These are phyloP conservation scores for Quercus dentata DNA, from an alignment of 306 rosid genomes.

Conservation along the genomic window DNA sequence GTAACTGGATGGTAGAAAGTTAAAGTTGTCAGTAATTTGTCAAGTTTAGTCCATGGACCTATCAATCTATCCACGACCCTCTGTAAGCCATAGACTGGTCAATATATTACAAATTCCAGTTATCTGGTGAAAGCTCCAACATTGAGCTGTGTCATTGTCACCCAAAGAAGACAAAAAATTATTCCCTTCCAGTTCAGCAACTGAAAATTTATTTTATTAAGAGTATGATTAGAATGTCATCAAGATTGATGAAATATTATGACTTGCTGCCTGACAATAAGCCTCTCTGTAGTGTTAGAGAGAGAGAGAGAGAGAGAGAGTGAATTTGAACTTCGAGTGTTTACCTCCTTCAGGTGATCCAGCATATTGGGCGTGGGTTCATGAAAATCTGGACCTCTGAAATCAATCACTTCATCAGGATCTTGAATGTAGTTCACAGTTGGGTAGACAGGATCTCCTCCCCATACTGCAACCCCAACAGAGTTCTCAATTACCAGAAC, in stretches of 20 bases:
- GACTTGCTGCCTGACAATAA: neutral
- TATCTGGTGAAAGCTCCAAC: too few species aligned
- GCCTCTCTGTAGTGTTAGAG: neutral
- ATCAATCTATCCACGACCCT: neutral
- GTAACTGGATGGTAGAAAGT: too few species aligned
- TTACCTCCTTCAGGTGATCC: constrained; percentile 75
- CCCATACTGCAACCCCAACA: constrained; percentile 81
- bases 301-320: constrained; percentile 4
- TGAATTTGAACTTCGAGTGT: constrained; percentile 2
- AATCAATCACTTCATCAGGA: constrained; percentile 78
- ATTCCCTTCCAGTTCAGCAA: constrained; percentile 12
- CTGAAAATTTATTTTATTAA: constrained; percentile 2
- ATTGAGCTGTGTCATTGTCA: neutral
- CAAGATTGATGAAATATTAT: neutral
- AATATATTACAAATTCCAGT: neutral
- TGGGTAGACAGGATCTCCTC: constrained; percentile 99
- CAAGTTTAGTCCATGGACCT: neutral
- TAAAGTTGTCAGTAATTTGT: too few species aligned
- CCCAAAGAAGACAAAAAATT: constrained; percentile 10
- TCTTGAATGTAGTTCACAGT: constrained; percentile 96
- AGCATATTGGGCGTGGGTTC: constrained; percentile 92
- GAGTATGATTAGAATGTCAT: neutral
- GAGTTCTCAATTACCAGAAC: constrained; percentile 8
- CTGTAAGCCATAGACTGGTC: neutral
- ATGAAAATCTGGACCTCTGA: constrained; percentile 88